Evolutionary conservation across 2,329 filamentous ascomycete species (phyloP).

Genomic region (Sporothrix pallida): DNA sequence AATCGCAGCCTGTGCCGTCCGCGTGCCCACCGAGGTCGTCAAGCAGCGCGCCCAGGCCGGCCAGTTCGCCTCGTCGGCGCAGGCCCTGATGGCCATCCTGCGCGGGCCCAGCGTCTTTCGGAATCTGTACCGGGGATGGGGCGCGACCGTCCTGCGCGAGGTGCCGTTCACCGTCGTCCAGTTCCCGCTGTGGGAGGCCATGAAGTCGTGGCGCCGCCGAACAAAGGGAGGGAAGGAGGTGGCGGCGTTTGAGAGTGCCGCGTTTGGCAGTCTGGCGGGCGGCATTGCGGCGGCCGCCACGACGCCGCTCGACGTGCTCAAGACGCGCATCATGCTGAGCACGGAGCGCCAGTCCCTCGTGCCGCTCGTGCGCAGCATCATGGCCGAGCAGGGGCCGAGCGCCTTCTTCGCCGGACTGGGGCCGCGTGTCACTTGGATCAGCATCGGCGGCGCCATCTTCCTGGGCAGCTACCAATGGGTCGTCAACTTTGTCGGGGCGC

Average conservation of each 20-base stretch:
- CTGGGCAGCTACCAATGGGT: constrained; percentile 91
- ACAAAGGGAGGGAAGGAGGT: constrained; percentile 51
- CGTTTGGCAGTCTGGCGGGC: constrained; percentile 84
- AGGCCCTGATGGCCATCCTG: constrained; percentile 74
- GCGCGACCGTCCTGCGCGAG: constrained; percentile 91
- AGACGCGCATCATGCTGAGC: constrained; percentile 94
- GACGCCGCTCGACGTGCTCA: constrained; percentile 93
- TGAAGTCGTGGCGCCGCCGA: constrained; percentile 72
- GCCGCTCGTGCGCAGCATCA: constrained; percentile 67
- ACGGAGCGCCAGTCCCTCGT: constrained; percentile 66
- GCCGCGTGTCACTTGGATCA: constrained; percentile 92
- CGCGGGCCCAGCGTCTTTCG: constrained; percentile 67
- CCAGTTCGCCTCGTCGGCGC: constrained; percentile 72
- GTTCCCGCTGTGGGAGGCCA: constrained; percentile 93
- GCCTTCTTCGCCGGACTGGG: constrained; percentile 79
- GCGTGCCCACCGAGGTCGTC: constrained; percentile 94
- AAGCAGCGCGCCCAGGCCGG: constrained; percentile 95
- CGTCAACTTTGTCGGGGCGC: constrained; percentile 68
- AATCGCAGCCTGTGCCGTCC: constrained; percentile 86
- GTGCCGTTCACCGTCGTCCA: constrained; percentile 97
- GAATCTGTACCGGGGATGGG: constrained; percentile 90
- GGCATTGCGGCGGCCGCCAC: constrained; percentile 86
- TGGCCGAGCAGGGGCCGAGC: constrained; percentile 65
- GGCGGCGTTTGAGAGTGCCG: constrained; percentile 76
- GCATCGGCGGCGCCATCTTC: constrained; percentile 91